Base-by-base conservation (phyloP, 208 protist species). In the Trypanosomatidae sp. region DNA sequence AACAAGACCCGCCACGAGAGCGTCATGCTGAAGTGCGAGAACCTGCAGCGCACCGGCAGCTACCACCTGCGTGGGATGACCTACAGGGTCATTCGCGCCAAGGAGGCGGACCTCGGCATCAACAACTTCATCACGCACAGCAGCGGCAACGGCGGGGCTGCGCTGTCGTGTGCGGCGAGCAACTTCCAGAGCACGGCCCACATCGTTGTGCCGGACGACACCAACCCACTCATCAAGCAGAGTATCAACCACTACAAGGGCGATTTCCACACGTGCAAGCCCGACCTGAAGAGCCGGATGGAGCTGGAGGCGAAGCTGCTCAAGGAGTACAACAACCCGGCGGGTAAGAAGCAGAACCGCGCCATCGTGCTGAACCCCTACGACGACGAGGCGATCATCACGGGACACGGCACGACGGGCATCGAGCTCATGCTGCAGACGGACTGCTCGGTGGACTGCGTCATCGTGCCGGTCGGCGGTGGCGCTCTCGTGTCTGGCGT, bases 121-220 rank as follows among this genome's bases (percentile, higher is more conserved):
- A 87, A 91, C 64, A 81, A 87, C 69, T 94, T 99, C 52, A 77
- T 98, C 47, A 92, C 94, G 7, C 92, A 92, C 79, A 95, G 87
- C 60, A 95, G 92, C 46, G 96, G 95, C 55, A 98, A 99, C 82
- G 90, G 95, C 47, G 94, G 94, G 13, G 84, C 98, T 66, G 96
- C 96, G 58, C 85, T 99, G 46, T 82, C 95, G 22, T 85, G 95
- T 44, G 88, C 92, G 28, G 91, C 95, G 46, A 86, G 66, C 56
- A 76, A 81, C 59, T 93, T 97, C 65, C 86, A 91, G 55, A 82
- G 80, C 65, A 95, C 80, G 58, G 89, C 90, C 13, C 86, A 91
- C 39, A 95, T 98, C 62, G 89, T 97, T 13, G 92, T 99, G 72
- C 96, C 96, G 15, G 81, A 87, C 30, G 76, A 79, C 28, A 96